These are phyloP conservation scores for Amphibolis antarctica DNA, from an alignment of 106 monocot species.

Conservation along the genomic window DNA sequence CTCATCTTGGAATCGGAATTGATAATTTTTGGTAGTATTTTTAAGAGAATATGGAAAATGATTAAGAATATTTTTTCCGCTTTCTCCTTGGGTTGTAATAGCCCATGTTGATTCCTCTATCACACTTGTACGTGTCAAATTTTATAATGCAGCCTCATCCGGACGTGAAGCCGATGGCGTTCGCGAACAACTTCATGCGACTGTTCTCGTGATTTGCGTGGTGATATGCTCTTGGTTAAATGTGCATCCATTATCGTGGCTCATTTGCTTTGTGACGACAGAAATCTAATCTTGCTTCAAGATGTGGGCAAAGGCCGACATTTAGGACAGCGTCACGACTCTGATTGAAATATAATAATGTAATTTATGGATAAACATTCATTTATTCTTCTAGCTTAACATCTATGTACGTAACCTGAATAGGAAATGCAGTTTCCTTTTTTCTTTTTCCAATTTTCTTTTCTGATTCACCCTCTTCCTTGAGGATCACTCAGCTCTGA, in stretches of 20 bases:
- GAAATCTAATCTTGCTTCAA: not conserved
- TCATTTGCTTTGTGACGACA: not conserved
- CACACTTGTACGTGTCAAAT: not conserved
- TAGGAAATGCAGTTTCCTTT: too few species aligned
- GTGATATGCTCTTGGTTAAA: not conserved
- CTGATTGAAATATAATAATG: not conserved
- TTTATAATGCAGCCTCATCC: constrained; percentile 77
- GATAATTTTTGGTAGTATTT: not conserved
- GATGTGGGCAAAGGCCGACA: not conserved
- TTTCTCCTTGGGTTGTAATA: not conserved
- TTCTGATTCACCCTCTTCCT: too few species aligned
- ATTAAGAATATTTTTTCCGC: too few species aligned
- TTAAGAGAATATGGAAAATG: too few species aligned
- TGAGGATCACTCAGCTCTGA: too few species aligned
- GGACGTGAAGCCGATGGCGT: constrained; percentile 97
- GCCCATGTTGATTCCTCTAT: not conserved
- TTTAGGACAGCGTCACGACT: too few species aligned
- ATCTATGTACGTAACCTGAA: not conserved
- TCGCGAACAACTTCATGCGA: constrained; percentile 78
- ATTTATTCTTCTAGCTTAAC: not conserved
- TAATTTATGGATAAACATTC: not conserved
- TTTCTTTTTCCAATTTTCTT: too few species aligned
- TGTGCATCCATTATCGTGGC: too few species aligned
- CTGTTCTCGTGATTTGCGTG: constrained; percentile 54
- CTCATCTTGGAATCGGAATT: not conserved